These are phyloP conservation scores for Aureobasidium mangrovei DNA, from an alignment of 2,329 filamentous ascomycete genomes.

Conservation along the genomic window DNA sequence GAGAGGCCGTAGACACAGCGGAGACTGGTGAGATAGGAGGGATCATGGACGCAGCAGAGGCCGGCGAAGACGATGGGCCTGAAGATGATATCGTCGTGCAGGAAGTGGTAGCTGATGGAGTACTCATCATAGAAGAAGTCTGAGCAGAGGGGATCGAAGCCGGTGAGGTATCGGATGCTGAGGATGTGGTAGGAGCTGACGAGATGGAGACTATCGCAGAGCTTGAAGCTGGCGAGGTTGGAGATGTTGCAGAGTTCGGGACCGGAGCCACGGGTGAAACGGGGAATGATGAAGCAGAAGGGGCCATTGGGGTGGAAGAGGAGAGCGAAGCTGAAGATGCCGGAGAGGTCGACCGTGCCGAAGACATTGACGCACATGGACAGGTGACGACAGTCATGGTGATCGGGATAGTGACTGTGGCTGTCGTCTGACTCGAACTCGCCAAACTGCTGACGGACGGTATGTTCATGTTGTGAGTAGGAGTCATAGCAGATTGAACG, in stretches of 20 bases:
- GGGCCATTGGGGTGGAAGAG: not conserved
- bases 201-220: not conserved
- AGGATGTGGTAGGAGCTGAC: not conserved
- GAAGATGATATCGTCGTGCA: too few relatives aligned
- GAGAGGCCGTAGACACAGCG: too few relatives aligned
- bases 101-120: too few relatives aligned
- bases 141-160: not conserved
- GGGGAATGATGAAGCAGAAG: not conserved
- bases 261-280: not conserved
- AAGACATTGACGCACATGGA: not conserved
- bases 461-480: not conserved
- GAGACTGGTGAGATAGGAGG: too few relatives aligned
- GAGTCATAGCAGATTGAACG: not conserved
- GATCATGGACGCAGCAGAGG: too few relatives aligned
- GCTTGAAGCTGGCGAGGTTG: not conserved
- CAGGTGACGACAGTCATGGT: not conserved
- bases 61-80: too few relatives aligned
- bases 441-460: not conserved
- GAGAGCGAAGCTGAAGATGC: not conserved
- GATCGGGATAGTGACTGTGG: not conserved
- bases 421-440: not conserved
- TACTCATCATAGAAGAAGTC: too few relatives aligned
- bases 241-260: not conserved
- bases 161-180: not conserved
- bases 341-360: not conserved